Evolutionary conservation across 176 grass and related monocot genomes (phyloP).

Genomic region (Lolium perenne): DNA sequence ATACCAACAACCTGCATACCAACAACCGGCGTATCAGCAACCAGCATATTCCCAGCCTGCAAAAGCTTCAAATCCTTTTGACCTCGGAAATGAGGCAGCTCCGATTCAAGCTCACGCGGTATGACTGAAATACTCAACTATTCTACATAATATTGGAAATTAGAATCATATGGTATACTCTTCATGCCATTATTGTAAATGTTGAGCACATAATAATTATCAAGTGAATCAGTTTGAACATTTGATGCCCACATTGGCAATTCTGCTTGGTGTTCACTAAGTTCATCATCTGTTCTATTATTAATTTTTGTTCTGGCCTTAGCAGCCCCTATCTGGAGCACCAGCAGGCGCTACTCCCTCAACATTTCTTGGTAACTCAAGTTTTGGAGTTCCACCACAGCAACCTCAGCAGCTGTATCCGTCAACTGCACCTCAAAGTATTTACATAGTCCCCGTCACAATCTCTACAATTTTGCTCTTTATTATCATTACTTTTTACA

Average conservation of each 20-base stretch:
- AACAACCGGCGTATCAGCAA: slow-evolving; percentile 55
- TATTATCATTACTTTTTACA: not conserved
- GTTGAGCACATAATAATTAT: slow-evolving; percentile 7
- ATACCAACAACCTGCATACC: slow-evolving; percentile 53
- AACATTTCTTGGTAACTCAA: slow-evolving; percentile 59
- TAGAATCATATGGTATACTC: slow-evolving; percentile 18
- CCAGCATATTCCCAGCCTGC: slow-evolving; percentile 53
- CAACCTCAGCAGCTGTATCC: slow-evolving; percentile 61
- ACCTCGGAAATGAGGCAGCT: slow-evolving; percentile 68
- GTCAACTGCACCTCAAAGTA: slow-evolving; percentile 73
- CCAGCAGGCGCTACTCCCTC: slow-evolving; percentile 49
- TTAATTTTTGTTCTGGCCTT: slow-evolving; percentile 35
- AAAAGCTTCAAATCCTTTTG: slow-evolving; percentile 90
- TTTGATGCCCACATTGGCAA: slow-evolving; percentile 16
- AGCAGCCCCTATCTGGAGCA: slow-evolving; percentile 53
- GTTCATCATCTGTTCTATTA: slow-evolving; percentile 37
- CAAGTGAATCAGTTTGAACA: slow-evolving; percentile 12
- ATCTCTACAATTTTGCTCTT: slow-evolving; percentile 7
- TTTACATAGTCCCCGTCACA: slow-evolving; percentile 36
- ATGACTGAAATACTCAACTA: slow-evolving; percentile 25
- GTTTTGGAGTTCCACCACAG: slow-evolving; percentile 65
- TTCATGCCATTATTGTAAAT: slow-evolving; percentile 32
- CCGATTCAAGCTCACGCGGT: slow-evolving; percentile 60
- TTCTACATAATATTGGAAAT: slow-evolving; percentile 34
- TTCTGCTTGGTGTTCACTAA: not conserved